Base-by-base conservation (phyloP, 2,329 filamentous ascomycete species). In the Beauveria varroae region DNA sequence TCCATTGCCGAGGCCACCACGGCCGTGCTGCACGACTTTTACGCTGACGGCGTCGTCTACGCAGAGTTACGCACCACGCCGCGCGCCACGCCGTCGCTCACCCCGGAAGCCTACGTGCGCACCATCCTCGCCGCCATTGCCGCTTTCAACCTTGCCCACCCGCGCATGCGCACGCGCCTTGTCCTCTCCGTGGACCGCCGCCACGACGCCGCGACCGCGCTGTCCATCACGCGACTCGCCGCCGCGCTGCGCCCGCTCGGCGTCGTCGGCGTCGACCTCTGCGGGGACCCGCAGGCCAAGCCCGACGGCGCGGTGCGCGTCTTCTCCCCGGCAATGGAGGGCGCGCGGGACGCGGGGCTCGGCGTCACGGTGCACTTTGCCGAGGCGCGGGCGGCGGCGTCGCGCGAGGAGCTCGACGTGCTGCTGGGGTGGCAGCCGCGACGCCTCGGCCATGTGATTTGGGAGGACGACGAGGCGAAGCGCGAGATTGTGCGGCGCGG, bases 21-120 rank as follows among this genome's bases (percentile, higher is more conserved):
- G 47, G 80, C 83, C 5, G 89, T 93, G 50, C 78, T 91, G 7
- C 63, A 75, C 22, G 81, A 86, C 67, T 96, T 95, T 68, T 78
- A 82, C 56, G 71, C 73, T 28, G 90, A 95, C 68, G 88, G 89
- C 41, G 86, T 93, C 18, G 79, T 83, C 61, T 93, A 95, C 69
- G 80, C 93, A 14, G 91, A 96, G 71, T 81, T 95, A 26, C 85
- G 91, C 49, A 93, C 90, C 0, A 95, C 90, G 1, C 91, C 91
- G 1, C 84, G 91, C 58, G 79, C 81, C 2, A 83, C 87, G 40
- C 77, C 80, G 3, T 70, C 73, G 0, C 75, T 90, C 44, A 82
- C 85, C 26, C 85, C 86, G 64, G 80, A 81, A 4, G 76, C 78
- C 59, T 93, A 95, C 72, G 79, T 93, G 37, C 67, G 76, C 40